Conservation (phyloP, 169 alveolate species). For the Cytauxzoon felis region DNA sequence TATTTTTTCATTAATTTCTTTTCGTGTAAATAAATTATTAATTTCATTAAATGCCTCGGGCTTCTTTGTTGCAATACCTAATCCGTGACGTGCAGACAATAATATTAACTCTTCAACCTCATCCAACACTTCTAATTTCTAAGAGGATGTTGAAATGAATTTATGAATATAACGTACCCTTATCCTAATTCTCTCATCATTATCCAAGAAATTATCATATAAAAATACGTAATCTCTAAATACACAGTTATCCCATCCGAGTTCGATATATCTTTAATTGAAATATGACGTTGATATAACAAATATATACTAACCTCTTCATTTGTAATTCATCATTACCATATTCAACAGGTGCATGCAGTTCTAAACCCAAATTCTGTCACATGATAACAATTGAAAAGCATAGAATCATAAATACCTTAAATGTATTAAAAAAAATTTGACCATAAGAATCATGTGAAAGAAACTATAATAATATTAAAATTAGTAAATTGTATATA, state of each 20-base stretch:
- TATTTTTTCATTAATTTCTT: neutral
- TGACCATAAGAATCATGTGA: too few relatives aligned
- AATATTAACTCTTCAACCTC: slow-evolving; percentile 48
- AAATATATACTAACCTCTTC: slow-evolving; percentile 1
- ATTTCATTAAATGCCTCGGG: neutral
- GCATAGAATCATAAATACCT: too few relatives aligned
- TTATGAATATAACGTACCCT: neutral
- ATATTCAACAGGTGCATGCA: slow-evolving; percentile 7
- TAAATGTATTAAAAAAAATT: too few relatives aligned
- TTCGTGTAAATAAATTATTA: slow-evolving; percentile 2
- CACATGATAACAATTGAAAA: too few relatives aligned
- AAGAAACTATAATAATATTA: too few relatives aligned
- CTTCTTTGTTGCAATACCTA: slow-evolving; percentile 25
- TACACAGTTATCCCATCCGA: slow-evolving; percentile 33
- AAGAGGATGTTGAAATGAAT: neutral
- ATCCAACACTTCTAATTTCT: slow-evolving; percentile 41
- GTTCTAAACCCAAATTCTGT: too few relatives aligned
- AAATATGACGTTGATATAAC: neutral
- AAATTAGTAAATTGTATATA: too few relatives aligned
- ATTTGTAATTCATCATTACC: slow-evolving; percentile 30
- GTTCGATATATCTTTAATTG: slow-evolving; percentile 19
- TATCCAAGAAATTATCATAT: slow-evolving; percentile 14
- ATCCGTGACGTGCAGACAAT: slow-evolving; percentile 25
- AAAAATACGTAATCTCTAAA: slow-evolving; percentile 24
- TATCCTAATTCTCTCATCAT: slow-evolving; percentile 30